These are phyloP conservation scores for Suzukiozyma palmioleophila DNA, from an alignment of 1,139 yeast genomes.

Conservation along the genomic window DNA sequence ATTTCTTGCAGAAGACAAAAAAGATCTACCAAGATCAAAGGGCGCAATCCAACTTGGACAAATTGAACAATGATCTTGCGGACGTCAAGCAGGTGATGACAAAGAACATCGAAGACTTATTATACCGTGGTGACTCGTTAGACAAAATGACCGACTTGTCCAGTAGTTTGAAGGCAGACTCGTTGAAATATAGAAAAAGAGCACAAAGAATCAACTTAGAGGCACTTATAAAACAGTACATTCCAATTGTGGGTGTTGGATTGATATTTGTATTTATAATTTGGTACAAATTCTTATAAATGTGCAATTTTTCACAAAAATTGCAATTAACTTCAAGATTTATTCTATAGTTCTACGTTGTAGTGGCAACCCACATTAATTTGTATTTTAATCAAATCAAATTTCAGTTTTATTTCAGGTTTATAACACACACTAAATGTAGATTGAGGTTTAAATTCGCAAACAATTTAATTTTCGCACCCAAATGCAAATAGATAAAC, in stretches of 20 bases:
- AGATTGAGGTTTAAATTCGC: too few relatives aligned
- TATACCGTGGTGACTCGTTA: conserved; percentile 91
- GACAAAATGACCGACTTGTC: conserved; percentile 92
- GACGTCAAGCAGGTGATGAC: conserved; percentile 96
- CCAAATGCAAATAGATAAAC: too few relatives aligned
- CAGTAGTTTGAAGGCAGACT: conserved; percentile 71
- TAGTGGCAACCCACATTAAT: too few relatives aligned
- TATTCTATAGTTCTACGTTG: too few relatives aligned
- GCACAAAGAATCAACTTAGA: conserved; percentile 91
- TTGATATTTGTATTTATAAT: conserved; percentile 71
- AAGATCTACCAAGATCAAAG: conserved; percentile 87
- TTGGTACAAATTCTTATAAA: conserved; percentile 64
- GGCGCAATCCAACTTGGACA: conserved; percentile 84
- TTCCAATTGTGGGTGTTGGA: conserved; percentile 74
- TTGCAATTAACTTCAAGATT: too few relatives aligned
- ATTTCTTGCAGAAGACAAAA: conserved; percentile 80
- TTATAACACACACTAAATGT: too few relatives aligned
- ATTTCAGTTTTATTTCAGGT: too few relatives aligned
- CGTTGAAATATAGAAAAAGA: conserved; percentile 81
- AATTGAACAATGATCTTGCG: conserved; percentile 77
- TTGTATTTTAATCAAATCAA: too few relatives aligned
- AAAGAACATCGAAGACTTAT: conserved; percentile 88
- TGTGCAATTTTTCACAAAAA: too few relatives aligned
- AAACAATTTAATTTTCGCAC: too few relatives aligned
- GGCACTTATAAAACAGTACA: conserved; percentile 81